These are phyloP conservation scores for Actinidia polygama DNA, from an alignment of 179 eudicot species.

Conservation along the genomic window DNA sequence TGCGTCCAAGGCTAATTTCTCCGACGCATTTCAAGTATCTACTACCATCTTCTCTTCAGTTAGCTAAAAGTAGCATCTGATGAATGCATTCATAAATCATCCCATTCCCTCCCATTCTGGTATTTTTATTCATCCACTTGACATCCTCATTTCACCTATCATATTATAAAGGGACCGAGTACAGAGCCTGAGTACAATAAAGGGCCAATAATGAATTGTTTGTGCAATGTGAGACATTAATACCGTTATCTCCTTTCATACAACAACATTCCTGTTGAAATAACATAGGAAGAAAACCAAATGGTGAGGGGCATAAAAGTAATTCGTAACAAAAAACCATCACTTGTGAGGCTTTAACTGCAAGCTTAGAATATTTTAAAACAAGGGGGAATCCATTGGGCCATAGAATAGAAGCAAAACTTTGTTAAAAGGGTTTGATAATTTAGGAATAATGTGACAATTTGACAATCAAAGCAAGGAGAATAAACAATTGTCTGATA, in stretches of 20 bases:
- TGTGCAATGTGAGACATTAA: no score
- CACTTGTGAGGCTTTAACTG: neutral
- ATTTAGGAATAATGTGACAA: neutral
- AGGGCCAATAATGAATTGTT: neutral
- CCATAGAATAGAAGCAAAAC: neutral
- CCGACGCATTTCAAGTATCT: neutral
- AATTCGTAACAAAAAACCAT: neutral
- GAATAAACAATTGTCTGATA: neutral
- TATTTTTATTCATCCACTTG: neutral
- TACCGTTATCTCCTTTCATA: neutral
- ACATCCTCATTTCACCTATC: neutral
- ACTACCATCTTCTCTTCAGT: neutral
- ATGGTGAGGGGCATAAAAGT: neutral
- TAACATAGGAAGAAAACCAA: neutral
- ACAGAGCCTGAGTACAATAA: neutral
- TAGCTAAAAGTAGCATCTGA: neutral
- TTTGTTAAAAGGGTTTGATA: neutral
- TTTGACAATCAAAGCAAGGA: neutral
- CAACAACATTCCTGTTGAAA: neutral
- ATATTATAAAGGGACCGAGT: neutral
- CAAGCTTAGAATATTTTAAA: neutral
- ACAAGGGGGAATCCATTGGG: neutral
- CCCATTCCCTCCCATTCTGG: constrained; percentile 3
- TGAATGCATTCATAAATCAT: neutral
- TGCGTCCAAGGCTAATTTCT: neutral